Conservation (phyloP, 352 stramenopile species). For the Phytophthora uliginosa region DNA sequence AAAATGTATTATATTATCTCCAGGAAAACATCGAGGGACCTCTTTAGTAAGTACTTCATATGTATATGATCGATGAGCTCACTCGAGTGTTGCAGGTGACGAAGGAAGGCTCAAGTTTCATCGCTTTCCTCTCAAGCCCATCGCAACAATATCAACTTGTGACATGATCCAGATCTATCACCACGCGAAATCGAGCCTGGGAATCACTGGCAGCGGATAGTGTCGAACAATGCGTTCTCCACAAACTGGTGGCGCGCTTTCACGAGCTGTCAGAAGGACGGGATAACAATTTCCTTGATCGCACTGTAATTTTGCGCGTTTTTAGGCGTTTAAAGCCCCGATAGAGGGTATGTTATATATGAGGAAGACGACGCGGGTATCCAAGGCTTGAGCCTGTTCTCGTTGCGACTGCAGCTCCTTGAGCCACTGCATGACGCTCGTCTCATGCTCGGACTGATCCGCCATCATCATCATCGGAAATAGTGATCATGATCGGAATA, state of each 20-base stretch:
- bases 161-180: too few relatives aligned
- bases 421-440: conserved; percentile 5
- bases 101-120: too few relatives aligned
- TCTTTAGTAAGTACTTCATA: too few relatives aligned
- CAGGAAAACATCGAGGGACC: too few relatives aligned
- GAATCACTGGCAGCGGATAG: neutral
- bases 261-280: neutral
- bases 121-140: too few relatives aligned
- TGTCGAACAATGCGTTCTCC: neutral
- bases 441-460: too few relatives aligned
- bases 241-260: neutral
- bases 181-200: neutral
- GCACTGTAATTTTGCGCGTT: neutral
- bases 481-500: neutral
- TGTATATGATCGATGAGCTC: too few relatives aligned
- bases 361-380: conserved; percentile 14
- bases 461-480: neutral
- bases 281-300: neutral
- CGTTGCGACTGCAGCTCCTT: conserved; percentile 22
- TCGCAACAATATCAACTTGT: too few relatives aligned
- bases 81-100: too few relatives aligned
- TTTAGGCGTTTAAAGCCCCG: neutral
- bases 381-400: conserved; percentile 15
- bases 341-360: conserved; percentile 2
- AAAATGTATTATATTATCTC: too few relatives aligned